phyloP scores from a whole-genome alignment of 2,329 filamentous ascomycete genomes.

The Thermomyces lanuginosus region DNA sequence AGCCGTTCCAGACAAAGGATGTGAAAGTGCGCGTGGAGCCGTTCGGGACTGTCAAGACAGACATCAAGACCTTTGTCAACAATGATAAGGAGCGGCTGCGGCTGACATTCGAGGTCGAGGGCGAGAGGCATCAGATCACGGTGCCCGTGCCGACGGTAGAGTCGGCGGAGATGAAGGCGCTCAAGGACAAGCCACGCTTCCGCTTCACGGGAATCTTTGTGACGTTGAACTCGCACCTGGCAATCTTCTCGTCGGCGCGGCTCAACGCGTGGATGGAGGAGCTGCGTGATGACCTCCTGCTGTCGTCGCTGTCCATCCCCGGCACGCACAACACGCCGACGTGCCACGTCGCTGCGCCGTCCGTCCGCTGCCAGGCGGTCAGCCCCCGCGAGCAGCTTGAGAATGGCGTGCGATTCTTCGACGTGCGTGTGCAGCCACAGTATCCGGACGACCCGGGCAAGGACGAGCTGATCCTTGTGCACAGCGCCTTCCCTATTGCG shows the following conservation, averaged over 20 bases:
- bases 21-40: conserved; percentile 48
- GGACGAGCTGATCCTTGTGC: conserved; percentile 64
- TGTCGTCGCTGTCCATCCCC: conserved; percentile 74
- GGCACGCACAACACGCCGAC: conserved; percentile 94
- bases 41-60: conserved; percentile 49
- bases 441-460: conserved; percentile 40
- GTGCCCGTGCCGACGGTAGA: conserved; percentile 46
- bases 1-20: conserved; percentile 45
- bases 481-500: conserved; percentile 76
- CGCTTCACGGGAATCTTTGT: conserved; percentile 53
- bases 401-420: conserved; percentile 87
- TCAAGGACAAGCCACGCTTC: conserved; percentile 36
- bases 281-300: conserved; percentile 52
- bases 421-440: conserved; percentile 62
- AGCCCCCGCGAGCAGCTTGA: conserved; percentile 59
- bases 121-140: conserved; percentile 56
- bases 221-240: conserved; percentile 35
- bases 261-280: conserved; percentile 67
- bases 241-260: conserved; percentile 54
- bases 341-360: conserved; percentile 67
- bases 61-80: conserved; percentile 43
- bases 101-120: conserved; percentile 51
- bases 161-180: conserved; percentile 44
- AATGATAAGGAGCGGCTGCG: conserved; percentile 50
- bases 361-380: conserved; percentile 82